Evolutionary conservation across 1,284 basidiomycete species (phyloP).

Genomic region (Heterobasidion occidentale): DNA sequence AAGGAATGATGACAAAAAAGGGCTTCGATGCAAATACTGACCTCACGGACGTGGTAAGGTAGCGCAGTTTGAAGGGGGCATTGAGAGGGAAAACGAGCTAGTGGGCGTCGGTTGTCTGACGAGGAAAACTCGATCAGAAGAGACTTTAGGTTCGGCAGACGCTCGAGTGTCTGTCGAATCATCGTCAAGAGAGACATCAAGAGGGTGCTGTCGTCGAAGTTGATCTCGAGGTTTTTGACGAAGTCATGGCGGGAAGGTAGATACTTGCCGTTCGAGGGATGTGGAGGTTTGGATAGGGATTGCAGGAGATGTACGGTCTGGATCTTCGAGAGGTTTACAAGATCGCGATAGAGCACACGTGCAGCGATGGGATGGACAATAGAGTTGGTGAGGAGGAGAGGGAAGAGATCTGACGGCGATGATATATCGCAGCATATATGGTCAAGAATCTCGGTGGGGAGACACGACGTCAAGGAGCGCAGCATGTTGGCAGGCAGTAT

Average conservation of each 20-base stretch:
- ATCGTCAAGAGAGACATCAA: constrained; percentile 39
- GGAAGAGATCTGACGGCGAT: constrained; percentile 17
- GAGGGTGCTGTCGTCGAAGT: constrained; percentile 25
- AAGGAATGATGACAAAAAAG: background rate
- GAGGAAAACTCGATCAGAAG: constrained; percentile 41
- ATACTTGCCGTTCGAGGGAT: constrained; percentile 8
- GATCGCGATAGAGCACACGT: constrained; percentile 38
- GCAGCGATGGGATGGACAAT: constrained; percentile 30
- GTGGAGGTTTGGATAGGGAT: constrained; percentile 26
- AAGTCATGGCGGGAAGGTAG: constrained; percentile 12
- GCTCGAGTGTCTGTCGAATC: constrained; percentile 32
- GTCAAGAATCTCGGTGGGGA: constrained; percentile 47
- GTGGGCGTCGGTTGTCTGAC: constrained; percentile 24
- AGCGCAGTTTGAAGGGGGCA: constrained; percentile 31
- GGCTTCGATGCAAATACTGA: constrained; percentile 15
- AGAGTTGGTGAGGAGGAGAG: constrained; percentile 24
- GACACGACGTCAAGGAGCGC: background rate
- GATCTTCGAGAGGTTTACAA: constrained; percentile 25
- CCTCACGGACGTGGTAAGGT: constrained; percentile 44
- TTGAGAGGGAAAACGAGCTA: constrained; percentile 38
- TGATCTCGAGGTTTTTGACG: constrained; percentile 36
- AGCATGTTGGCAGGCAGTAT: background rate
- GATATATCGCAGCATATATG: constrained; percentile 30
- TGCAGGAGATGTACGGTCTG: constrained; percentile 30
- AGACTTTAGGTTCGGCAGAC: constrained; percentile 28